phyloP scores from a whole-genome alignment of 495 filamentous ascomycete genomes.

The Xylaria bambusicola region DNA sequence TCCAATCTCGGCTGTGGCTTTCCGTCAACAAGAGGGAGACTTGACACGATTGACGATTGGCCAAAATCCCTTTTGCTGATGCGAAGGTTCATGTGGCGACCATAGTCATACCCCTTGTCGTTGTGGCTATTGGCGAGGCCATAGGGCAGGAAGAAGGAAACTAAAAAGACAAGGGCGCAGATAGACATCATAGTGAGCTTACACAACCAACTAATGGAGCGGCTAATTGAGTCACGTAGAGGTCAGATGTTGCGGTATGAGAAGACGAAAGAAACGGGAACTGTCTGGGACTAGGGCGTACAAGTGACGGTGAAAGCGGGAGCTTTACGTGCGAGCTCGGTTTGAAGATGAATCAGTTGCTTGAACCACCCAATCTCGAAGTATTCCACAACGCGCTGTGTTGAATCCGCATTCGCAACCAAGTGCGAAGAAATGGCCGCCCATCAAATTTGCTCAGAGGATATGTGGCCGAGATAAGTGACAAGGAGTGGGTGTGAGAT shows the following conservation, averaged over 20 bases:
- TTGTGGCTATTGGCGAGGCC: background rate
- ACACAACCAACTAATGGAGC: background rate
- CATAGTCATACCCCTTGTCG: slow-evolving; percentile 41
- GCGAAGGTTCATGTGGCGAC: slow-evolving; percentile 35
- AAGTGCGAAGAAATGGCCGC: slow-evolving; percentile 1
- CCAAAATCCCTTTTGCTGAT: slow-evolving; percentile 25
- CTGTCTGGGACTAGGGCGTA: slow-evolving; percentile 8
- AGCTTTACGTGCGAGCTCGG: slow-evolving; percentile 3
- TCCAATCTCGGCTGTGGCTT: slow-evolving; percentile 41
- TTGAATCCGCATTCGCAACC: slow-evolving; percentile 4
- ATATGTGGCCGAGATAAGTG: background rate
- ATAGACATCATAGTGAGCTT: slow-evolving; percentile 3
- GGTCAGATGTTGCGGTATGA: background rate
- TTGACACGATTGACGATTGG: slow-evolving; percentile 31
- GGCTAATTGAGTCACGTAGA: background rate
- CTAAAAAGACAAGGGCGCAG: slow-evolving; percentile 14
- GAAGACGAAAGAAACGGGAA: background rate
- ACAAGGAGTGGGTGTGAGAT: slow-evolving; percentile 7
- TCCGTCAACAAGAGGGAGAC: slow-evolving; percentile 31
- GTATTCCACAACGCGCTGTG: background rate
- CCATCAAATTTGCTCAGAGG: background rate
- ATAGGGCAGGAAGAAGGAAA: slow-evolving; percentile 4
- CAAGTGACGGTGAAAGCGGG: background rate
- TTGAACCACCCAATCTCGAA: background rate
- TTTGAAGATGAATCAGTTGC: background rate